phyloP scores from a whole-genome alignment of 306 rosid species.

The Trifolium dubium region DNA sequence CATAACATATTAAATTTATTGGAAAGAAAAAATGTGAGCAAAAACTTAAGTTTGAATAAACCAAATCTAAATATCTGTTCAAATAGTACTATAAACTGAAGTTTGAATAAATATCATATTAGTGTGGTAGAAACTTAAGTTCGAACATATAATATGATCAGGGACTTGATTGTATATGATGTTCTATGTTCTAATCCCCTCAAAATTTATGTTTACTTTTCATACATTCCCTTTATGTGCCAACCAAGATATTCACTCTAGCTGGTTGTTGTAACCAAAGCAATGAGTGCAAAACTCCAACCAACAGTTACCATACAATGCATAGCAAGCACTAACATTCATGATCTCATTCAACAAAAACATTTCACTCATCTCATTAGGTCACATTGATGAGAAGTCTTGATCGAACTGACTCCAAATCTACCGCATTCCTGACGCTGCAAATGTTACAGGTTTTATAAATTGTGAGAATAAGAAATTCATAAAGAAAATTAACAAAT shows the following conservation, averaged over 20 bases:
- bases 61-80: too few relatives aligned
- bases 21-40: too few relatives aligned
- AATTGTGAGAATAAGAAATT: constrained; percentile 1
- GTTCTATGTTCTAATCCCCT: not conserved
- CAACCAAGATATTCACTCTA: not conserved
- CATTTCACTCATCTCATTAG: constrained; percentile 17
- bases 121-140: too few relatives aligned
- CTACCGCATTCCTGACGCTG: constrained; percentile 50
- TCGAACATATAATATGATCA: not conserved
- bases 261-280: not conserved
- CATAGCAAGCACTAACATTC: not conserved
- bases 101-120: too few relatives aligned
- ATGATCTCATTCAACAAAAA: not conserved
- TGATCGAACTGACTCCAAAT: constrained; percentile 54
- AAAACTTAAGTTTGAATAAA: too few relatives aligned
- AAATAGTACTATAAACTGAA: too few relatives aligned
- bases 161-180: too few relatives aligned
- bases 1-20: too few relatives aligned
- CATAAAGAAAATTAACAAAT: constrained; percentile 6
- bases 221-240: too few relatives aligned
- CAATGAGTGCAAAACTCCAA: not conserved
- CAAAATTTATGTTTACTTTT: not conserved
- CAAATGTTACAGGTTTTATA: constrained; percentile 23
- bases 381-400: constrained; percentile 39
- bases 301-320: not conserved